These are phyloP conservation scores for Phylloboletellus chloephorus DNA, from an alignment of 1,284 basidiomycete genomes.

Conservation along the genomic window DNA sequence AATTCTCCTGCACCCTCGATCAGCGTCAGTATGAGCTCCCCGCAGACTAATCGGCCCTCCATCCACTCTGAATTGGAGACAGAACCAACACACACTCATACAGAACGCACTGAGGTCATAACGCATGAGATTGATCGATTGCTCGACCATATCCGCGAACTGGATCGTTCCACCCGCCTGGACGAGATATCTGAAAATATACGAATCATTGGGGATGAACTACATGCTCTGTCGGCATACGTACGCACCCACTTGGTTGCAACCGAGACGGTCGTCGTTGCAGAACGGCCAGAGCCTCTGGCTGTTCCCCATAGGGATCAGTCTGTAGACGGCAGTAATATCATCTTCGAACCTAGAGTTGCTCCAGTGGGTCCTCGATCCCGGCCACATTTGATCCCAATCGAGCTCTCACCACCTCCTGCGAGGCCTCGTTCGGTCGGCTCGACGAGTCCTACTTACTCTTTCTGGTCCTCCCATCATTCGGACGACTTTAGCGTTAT, in stretches of 20 bases:
- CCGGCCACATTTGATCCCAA: slow-evolving; percentile 19
- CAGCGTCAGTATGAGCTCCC: slow-evolving; percentile 59
- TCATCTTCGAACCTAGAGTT: slow-evolving; percentile 18
- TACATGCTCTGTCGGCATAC: slow-evolving; percentile 51
- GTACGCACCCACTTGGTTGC: slow-evolving; percentile 28
- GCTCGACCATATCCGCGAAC: slow-evolving; percentile 57
- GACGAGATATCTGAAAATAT: slow-evolving; percentile 61
- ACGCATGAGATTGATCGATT: slow-evolving; percentile 64
- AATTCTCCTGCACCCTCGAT: slow-evolving; percentile 38
- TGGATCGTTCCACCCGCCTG: slow-evolving; percentile 51
- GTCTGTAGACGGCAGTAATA: slow-evolving; percentile 36
- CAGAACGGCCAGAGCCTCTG: slow-evolving; percentile 18
- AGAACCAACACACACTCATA: slow-evolving; percentile 28
- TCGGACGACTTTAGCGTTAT: slow-evolving; percentile 58
- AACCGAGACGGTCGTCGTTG: slow-evolving; percentile 16
- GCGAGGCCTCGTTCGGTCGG: slow-evolving; percentile 43
- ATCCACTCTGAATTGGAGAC: slow-evolving; percentile 53
- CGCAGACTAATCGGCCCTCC: slow-evolving; percentile 54
- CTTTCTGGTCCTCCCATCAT: slow-evolving; percentile 69
- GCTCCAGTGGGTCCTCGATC: slow-evolving; percentile 28
- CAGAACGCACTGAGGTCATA: slow-evolving; percentile 39
- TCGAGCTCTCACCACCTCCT: slow-evolving; percentile 39
- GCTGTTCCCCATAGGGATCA: slow-evolving; percentile 36
- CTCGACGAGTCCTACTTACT: slow-evolving; percentile 46
- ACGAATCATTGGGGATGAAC: slow-evolving; percentile 54